phyloP scores from a whole-genome alignment of 23 red algal genomes.

The Pyropia yezoensis region DNA sequence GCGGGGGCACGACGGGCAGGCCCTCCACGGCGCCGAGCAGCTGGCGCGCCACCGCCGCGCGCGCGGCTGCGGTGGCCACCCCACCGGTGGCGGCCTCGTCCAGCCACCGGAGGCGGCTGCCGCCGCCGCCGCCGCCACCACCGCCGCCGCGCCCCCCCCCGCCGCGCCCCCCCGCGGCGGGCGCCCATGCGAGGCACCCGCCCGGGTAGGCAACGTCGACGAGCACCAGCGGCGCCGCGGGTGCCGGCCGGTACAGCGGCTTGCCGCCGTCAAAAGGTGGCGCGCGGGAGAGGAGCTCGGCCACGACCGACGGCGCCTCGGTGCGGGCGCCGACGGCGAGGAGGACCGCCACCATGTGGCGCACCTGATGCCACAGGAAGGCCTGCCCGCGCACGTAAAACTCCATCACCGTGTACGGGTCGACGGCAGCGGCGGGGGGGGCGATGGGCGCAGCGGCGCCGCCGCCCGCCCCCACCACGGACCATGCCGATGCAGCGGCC shows the following conservation, averaged over 20 bases:
- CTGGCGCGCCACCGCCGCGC: too few species aligned
- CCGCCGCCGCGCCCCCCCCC: too few species aligned
- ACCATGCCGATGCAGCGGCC: too few species aligned
- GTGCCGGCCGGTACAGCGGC: conserved; percentile 72
- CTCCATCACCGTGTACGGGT: conserved; percentile 29
- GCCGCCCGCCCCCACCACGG: not conserved
- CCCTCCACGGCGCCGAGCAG: too few species aligned
- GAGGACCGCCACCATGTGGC: conserved; percentile 90
- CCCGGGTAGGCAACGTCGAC: conserved; percentile 62
- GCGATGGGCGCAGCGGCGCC: not conserved
- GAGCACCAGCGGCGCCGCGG: conserved; percentile 76
- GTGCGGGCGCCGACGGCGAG: conserved; percentile 64
- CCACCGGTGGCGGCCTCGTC: too few species aligned
- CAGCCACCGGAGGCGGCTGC: too few species aligned
- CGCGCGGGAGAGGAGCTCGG: conserved; percentile 34
- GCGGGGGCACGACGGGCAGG: too few species aligned
- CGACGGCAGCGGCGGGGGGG: not conserved
- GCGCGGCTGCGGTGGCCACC: too few species aligned
- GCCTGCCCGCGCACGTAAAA: conserved; percentile 80
- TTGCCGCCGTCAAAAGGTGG: conserved; percentile 42
- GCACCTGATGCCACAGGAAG: conserved; percentile 95
- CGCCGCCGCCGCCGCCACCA: too few species aligned
- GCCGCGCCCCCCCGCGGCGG: too few species aligned
- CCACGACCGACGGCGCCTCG: conserved; percentile 53
- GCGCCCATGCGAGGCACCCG: not conserved